Base-by-base conservation (phyloP, 106 monocot species). In the Acorus calamus region DNA sequence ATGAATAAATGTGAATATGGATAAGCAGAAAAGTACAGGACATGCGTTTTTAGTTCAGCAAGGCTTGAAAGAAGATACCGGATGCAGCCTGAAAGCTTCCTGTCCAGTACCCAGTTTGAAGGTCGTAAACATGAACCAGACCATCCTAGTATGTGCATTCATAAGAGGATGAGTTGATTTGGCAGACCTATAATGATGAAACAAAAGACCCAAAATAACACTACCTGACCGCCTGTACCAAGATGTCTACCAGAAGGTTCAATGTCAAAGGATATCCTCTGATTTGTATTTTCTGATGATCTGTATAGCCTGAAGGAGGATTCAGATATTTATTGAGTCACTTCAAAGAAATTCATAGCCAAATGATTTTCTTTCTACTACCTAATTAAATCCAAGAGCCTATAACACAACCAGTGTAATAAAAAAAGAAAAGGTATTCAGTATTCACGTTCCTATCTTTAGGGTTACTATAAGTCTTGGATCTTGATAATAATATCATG, bases 241-340 rank as follows among this genome's bases (percentile, higher is more conserved):
- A 98, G 92, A 62, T 92, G 78, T 61, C 88, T 85, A 6, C 98
- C 98, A 71, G 64, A 88, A 68, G 92, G 85, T 10, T 98, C 98
- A 58, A 98, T 92, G 73, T 92, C 98, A 75, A 98, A 98, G 60
- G 88, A 70, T 83, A 98, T 92, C 56, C 88, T 66, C 66, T 98
- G 98, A 71, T 98, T 92, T 55, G 98, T 98, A 69, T 66, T 70
- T 59, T 98, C 98, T 48, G 98, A 66, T 64, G 87, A 92, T 73
- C 98, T 83, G 60, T 98, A 98, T 73, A 98, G 66, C 76, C 89
- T 89, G 64, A 46, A 63, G 48, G 59, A 11, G 55, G 6, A 7
- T 46, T 49, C 47, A 28, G 28, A 28, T 28, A 28, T 28, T 0
- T 28, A 28, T 28, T 28, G n/a, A n/a, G 0, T 28, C 28, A 28